phyloP scores from a whole-genome alignment of 2,329 filamentous ascomycete species.

The Talaromyces sp. region DNA sequence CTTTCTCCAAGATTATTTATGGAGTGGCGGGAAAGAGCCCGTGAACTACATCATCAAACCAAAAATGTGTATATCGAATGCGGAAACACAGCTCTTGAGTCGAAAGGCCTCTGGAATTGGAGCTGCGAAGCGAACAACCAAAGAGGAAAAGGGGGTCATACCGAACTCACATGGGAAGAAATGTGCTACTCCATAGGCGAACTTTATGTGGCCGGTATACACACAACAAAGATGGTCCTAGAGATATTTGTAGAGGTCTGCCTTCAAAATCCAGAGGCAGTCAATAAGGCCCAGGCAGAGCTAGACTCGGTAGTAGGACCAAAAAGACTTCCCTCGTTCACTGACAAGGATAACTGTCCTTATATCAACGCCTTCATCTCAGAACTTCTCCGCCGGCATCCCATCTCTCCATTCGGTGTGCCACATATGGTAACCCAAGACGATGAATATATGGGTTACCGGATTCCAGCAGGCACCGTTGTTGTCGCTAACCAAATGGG shows the following conservation, averaged over 20 bases:
- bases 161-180: background rate
- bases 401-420: constrained; percentile 41
- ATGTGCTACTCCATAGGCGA: constrained; percentile 6
- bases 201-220: constrained; percentile 5
- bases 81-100: background rate
- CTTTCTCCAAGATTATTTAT: background rate
- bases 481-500: constrained; percentile 44
- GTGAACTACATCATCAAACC: background rate
- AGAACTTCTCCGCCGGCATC: constrained; percentile 34
- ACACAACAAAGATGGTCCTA: constrained; percentile 4
- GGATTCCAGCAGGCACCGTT: constrained; percentile 46
- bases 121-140: background rate
- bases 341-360: constrained; percentile 26
- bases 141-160: background rate
- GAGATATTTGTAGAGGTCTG: constrained; percentile 26
- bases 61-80: background rate
- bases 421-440: constrained; percentile 46
- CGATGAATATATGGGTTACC: constrained; percentile 45
- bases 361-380: constrained; percentile 32
- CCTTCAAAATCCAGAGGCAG: constrained; percentile 29
- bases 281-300: constrained; percentile 35
- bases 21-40: background rate
- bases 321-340: constrained; percentile 29
- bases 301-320: constrained; percentile 30
- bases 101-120: background rate